A percentile compares a stretch with the other conserved stretches of the same genome.
Evolutionary conservation across 305 asterid species (phyloP).

Genomic region (Fraxinus ornus): DNA sequence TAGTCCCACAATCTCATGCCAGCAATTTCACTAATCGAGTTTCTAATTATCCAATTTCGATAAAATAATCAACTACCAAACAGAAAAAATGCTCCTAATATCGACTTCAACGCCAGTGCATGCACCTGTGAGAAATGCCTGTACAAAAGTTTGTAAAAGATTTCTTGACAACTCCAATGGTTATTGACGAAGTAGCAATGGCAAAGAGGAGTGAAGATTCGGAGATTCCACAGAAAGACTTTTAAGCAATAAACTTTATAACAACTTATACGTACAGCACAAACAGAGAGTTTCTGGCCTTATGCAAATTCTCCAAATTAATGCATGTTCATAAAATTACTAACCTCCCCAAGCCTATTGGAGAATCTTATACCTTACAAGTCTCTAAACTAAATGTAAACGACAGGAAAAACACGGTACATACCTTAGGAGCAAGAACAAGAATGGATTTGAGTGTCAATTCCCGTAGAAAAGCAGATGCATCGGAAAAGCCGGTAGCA

Average conservation of each 20-base stretch:
- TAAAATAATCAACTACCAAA: not conserved
- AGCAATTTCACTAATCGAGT: conserved; percentile 4
- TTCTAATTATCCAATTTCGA: not conserved
- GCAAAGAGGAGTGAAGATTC: not conserved
- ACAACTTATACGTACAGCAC: not conserved
- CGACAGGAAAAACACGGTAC: conserved; percentile 16
- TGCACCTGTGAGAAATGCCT: not conserved
- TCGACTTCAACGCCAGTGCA: not conserved
- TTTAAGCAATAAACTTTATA: not conserved
- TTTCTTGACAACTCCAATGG: not conserved
- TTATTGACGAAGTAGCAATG: not conserved
- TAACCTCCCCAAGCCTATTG: not conserved
- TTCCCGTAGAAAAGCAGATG: conserved; percentile 93
- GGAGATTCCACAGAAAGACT: not conserved
- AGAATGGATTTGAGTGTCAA: conserved; percentile 95
- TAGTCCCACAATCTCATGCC: conserved; percentile 1
- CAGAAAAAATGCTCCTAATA: not conserved
- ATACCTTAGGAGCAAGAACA: conserved; percentile 95
- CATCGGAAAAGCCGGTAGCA: conserved; percentile 90
- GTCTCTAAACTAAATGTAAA: conserved; percentile 12
- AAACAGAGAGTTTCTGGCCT: not conserved
- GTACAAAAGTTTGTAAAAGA: not conserved
- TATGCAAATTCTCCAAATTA: not conserved
- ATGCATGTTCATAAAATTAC: not conserved
- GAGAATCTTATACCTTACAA: conserved; percentile 1